Base-by-base conservation (phyloP, 2,329 filamentous ascomycete species). In the Fusarium piperis region DNA sequence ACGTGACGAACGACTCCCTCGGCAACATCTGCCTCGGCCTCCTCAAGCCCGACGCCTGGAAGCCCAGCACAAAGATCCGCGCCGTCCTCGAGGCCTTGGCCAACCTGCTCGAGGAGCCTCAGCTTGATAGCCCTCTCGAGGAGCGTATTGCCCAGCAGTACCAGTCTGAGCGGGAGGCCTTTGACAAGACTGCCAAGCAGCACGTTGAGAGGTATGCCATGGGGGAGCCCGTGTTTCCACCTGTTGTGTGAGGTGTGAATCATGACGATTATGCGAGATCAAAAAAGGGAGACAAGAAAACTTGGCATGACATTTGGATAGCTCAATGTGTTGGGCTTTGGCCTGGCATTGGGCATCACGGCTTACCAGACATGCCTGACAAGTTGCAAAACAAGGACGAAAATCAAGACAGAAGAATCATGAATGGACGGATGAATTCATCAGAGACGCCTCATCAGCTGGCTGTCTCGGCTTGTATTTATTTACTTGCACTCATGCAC, bases 111-210 rank as follows among this genome's bases (percentile, higher is more conserved):
- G 84, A 89, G 68, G 93, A 95, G 83, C 95, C 95, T 2, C 93
- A 94, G 85, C 91, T 93, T 8, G 94, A 97, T 77, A 95, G 97
- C 82, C 93, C 95, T 30, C 92, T 98, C 72, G 95, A 98, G 87
- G 85, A 90, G 4, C 87, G 91, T 71, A 97, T 97, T 79, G 95
- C 94, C 23, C 93, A 97, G 68, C 92, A 97, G 85, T 97, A 89
- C 82, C 90, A 90, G 79, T 88, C 86, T 70, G 89, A 95, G 76
- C 85, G 88, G 46, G 82, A 84, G 56, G 88, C 86, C 72, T 98
- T 93, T 78, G 91, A 95, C 64, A 92, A 92, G 85, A 91, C 88
- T 57, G 95, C 91, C 9, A 88, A 87, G 81, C 84, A 87, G n/a
- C 94, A 94, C 86, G 92, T 93, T 51, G 86, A 87, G 76, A 89